Evolutionary conservation across 805 yeast genomes (phyloP).

Genomic region (Kluyveromyces aestuarii): DNA sequence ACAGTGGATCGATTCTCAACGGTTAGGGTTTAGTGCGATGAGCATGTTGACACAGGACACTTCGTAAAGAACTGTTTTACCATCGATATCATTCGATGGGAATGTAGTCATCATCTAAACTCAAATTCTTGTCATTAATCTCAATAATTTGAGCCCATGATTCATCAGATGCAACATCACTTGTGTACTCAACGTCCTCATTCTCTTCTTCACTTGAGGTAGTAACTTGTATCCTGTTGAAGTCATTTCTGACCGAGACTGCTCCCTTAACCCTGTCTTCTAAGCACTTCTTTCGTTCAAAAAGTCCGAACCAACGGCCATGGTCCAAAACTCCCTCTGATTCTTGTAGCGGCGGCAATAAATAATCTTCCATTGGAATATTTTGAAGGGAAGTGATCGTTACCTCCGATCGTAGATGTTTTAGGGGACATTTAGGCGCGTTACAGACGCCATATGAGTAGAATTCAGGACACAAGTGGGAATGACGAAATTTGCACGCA

Average conservation of each 20-base stretch:
- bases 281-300: not conserved
- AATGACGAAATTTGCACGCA: conserved; percentile 8
- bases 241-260: not conserved
- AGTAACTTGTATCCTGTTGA: not conserved
- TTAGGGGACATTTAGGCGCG: conserved; percentile 2
- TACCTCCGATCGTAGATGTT: not conserved
- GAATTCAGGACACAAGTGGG: conserved; percentile 6
- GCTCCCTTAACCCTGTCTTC: not conserved
- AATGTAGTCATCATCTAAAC: not conserved
- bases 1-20: not conserved
- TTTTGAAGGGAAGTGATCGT: not conserved
- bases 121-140: not conserved
- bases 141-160: not conserved
- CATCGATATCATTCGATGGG: not conserved
- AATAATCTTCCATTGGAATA: conserved; percentile 1
- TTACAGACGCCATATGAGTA: conserved; percentile 1
- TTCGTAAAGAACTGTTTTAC: not conserved
- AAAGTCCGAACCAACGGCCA: conserved; percentile 6
- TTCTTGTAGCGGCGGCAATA: conserved; percentile 4
- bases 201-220: not conserved
- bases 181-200: not conserved
- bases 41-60: not conserved
- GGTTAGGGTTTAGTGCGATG: not conserved
- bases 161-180: not conserved
- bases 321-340: not conserved